These are phyloP conservation scores for Metarhizium brunneum DNA, from an alignment of 2,329 filamentous ascomycete species.

Conservation along the genomic window DNA sequence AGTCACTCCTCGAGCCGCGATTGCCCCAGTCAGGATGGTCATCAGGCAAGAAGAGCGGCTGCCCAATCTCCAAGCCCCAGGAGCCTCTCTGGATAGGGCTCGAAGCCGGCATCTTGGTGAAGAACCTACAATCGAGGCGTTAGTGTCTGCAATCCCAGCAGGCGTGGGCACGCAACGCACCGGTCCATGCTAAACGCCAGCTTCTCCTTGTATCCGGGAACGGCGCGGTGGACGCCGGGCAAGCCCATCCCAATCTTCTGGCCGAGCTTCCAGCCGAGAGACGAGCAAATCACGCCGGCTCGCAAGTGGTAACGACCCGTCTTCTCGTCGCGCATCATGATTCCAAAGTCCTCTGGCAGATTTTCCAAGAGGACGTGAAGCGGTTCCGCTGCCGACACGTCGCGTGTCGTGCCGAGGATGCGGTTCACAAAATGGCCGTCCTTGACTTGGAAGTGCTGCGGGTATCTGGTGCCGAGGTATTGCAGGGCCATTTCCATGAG, in stretches of 20 bases:
- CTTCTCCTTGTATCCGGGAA: constrained; percentile 80
- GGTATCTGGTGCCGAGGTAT: constrained; percentile 71
- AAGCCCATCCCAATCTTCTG: constrained; percentile 65
- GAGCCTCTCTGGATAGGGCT: constrained; percentile 75
- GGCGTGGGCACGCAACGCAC: constrained; percentile 28
- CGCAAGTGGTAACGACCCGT: constrained; percentile 67
- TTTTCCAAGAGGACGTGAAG: constrained; percentile 66
- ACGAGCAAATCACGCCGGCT: constrained; percentile 69
- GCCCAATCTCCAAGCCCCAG: constrained; percentile 71
- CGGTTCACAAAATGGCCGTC: constrained; percentile 55
- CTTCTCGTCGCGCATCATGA: constrained; percentile 61
- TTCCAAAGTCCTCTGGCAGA: constrained; percentile 75
- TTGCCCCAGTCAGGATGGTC: constrained; percentile 55
- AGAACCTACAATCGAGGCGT: constrained; percentile 48
- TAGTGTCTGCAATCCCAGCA: neutral
- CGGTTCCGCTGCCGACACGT: constrained; percentile 53
- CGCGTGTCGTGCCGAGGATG: constrained; percentile 53
- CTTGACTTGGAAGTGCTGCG: constrained; percentile 59
- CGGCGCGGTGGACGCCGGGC: constrained; percentile 60
- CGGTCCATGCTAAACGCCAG: constrained; percentile 84
- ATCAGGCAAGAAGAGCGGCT: constrained; percentile 66
- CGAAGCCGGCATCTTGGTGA: constrained; percentile 65
- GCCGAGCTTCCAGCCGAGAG: constrained; percentile 69
- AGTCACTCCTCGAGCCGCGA: constrained; percentile 47
- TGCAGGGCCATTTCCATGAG: constrained; percentile 81